Evolutionary conservation across 2,329 filamentous ascomycete species (phyloP).

Genomic region (Trichophyton verrucosum): DNA sequence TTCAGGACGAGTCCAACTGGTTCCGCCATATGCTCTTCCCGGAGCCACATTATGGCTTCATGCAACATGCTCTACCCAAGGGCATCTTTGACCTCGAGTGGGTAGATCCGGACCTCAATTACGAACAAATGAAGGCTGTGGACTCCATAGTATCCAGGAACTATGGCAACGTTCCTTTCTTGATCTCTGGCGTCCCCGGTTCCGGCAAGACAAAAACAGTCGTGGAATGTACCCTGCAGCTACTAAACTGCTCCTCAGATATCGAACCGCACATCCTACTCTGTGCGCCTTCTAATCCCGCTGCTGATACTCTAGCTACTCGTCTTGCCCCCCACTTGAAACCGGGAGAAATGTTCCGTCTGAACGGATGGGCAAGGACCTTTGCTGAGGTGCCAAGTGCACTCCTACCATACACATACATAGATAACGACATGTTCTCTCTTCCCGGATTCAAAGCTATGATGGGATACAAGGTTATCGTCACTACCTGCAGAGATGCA

Average conservation of each 20-base stretch:
- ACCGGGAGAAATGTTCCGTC: conserved; percentile 29
- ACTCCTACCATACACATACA: conserved; percentile 29
- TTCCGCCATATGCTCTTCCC: conserved; percentile 36
- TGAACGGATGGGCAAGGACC: conserved; percentile 30
- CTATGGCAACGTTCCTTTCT: conserved; percentile 36
- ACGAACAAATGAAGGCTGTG: conserved; percentile 38
- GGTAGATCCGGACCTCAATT: conserved; percentile 34
- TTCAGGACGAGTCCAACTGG: conserved; percentile 14
- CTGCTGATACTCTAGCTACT: conserved; percentile 34
- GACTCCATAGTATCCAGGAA: conserved; percentile 29
- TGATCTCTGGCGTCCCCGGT: conserved; percentile 40
- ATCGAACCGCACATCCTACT: conserved; percentile 28
- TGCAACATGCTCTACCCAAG: conserved; percentile 29
- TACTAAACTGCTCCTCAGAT: conserved; percentile 12
- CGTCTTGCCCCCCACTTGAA: conserved; percentile 28
- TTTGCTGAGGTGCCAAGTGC: conserved; percentile 33
- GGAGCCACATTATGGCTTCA: conserved; percentile 22
- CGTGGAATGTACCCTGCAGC: conserved; percentile 32
- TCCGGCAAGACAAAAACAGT: conserved; percentile 42
- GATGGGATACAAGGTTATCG: conserved; percentile 32
- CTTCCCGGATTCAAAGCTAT: conserved; percentile 29
- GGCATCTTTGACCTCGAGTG: conserved; percentile 24
- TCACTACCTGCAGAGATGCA: conserved; percentile 32
- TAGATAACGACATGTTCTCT: conserved; percentile 30
- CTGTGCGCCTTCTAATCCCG: conserved; percentile 36